phyloP scores from a whole-genome alignment of 2,329 filamentous ascomycete species.

The Aspergillus ustus region DNA sequence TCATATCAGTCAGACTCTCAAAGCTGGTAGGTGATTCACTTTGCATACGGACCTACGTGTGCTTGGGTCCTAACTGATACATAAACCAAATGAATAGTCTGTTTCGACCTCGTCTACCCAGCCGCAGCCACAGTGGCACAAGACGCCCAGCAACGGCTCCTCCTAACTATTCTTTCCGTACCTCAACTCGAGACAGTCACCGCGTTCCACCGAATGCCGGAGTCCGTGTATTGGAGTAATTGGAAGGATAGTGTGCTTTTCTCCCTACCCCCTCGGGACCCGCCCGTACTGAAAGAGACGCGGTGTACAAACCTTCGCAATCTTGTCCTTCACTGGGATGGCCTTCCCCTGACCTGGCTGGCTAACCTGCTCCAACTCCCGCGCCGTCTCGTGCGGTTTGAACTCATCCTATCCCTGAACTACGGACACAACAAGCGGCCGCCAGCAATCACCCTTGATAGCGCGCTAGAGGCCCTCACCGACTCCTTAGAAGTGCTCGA shows the following conservation, averaged over 20 bases:
- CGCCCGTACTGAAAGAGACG: not conserved
- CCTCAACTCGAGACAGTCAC: not conserved
- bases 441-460: not conserved
- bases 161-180: not conserved
- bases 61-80: not conserved
- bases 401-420: not conserved
- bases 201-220: not conserved
- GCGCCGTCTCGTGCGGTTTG: not conserved
- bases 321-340: not conserved
- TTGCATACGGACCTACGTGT: not conserved
- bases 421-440: not conserved
- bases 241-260: not conserved
- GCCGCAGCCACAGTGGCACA: not conserved
- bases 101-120: not conserved
- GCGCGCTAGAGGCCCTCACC: not conserved
- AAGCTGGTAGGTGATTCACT: not conserved
- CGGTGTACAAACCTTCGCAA: not conserved
- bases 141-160: not conserved
- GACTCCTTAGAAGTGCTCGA: not conserved
- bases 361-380: not conserved
- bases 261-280: not conserved
- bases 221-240: not conserved
- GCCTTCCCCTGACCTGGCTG: not conserved
- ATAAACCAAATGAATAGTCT: not conserved
- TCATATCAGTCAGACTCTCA: not conserved